These are phyloP conservation scores for Plectosphaerella plurivora DNA, from an alignment of 2,329 filamentous ascomycete genomes.

Conservation along the genomic window DNA sequence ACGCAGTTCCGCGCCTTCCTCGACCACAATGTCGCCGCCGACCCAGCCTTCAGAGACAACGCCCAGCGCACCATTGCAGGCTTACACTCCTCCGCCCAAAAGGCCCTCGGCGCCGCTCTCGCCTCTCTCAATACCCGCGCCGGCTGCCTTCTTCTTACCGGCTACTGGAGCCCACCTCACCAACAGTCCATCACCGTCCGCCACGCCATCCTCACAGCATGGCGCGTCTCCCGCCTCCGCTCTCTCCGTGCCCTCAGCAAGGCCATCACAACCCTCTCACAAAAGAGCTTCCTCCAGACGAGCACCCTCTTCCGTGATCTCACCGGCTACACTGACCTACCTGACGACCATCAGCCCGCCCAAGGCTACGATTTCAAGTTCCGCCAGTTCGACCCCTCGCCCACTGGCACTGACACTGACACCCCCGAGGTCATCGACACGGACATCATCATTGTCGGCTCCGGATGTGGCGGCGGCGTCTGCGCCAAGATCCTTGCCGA, in stretches of 20 bases:
- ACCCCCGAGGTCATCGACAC: slow-evolving; percentile 58
- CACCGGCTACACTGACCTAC: slow-evolving; percentile 53
- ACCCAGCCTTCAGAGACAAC: slow-evolving; percentile 47
- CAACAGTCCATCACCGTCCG: slow-evolving; percentile 57
- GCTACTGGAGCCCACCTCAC: slow-evolving; percentile 58
- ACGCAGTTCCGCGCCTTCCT: slow-evolving; percentile 49
- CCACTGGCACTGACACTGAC: slow-evolving; percentile 23
- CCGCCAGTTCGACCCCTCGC: slow-evolving; percentile 49
- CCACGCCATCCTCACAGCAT: slow-evolving; percentile 57
- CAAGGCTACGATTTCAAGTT: slow-evolving; percentile 55
- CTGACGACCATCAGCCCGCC: slow-evolving; percentile 44
- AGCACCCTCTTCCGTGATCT: slow-evolving; percentile 50
- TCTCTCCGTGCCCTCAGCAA: slow-evolving; percentile 52
- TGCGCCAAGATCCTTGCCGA: slow-evolving; percentile 76
- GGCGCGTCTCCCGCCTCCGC: slow-evolving; percentile 54
- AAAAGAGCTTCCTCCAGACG: slow-evolving; percentile 50
- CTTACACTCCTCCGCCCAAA: slow-evolving; percentile 25
- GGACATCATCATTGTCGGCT: slow-evolving; percentile 82
- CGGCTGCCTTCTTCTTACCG: slow-evolving; percentile 63
- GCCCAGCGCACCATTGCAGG: slow-evolving; percentile 37
- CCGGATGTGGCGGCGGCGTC: slow-evolving; percentile 80
- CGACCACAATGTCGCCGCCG: slow-evolving; percentile 43
- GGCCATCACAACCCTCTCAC: slow-evolving; percentile 48
- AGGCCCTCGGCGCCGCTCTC: slow-evolving; percentile 33
- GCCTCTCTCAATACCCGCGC: slow-evolving; percentile 47